A percentile compares a stretch with the other conserved stretches of the same genome.
phyloP scores from a whole-genome alignment of 441 rosid genomes.

The Sinapis alba region DNA sequence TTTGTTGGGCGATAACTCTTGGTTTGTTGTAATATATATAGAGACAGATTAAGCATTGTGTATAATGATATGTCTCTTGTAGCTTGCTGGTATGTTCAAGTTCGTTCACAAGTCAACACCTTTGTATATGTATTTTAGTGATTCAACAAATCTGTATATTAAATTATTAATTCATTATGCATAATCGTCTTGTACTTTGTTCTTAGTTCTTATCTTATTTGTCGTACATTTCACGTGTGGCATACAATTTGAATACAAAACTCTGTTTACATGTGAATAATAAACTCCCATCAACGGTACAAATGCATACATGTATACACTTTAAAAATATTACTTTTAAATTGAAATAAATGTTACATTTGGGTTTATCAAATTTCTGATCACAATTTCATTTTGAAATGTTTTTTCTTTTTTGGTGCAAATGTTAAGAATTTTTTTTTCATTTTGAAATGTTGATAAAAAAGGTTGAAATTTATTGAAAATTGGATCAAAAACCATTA shows the following conservation, averaged over 20 bases:
- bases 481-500: too few species aligned
- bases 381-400: background rate
- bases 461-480: background rate
- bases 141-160: background rate
- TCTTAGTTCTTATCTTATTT: background rate
- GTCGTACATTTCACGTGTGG: background rate
- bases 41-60: background rate
- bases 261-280: too few species aligned
- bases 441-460: background rate
- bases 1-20: background rate
- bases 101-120: background rate
- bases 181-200: background rate
- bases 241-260: background rate
- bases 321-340: too few species aligned
- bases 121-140: slow-evolving; percentile 4
- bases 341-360: background rate
- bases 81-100: background rate
- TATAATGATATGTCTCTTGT: background rate
- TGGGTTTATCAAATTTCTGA: background rate
- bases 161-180: background rate
- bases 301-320: too few species aligned
- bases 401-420: too few species aligned
- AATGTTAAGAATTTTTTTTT: too few species aligned
- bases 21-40: slow-evolving; percentile 23
- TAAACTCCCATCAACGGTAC: too few species aligned